phyloP scores from a whole-genome alignment of 441 rosid genomes.

The Erysimum cheiri region DNA sequence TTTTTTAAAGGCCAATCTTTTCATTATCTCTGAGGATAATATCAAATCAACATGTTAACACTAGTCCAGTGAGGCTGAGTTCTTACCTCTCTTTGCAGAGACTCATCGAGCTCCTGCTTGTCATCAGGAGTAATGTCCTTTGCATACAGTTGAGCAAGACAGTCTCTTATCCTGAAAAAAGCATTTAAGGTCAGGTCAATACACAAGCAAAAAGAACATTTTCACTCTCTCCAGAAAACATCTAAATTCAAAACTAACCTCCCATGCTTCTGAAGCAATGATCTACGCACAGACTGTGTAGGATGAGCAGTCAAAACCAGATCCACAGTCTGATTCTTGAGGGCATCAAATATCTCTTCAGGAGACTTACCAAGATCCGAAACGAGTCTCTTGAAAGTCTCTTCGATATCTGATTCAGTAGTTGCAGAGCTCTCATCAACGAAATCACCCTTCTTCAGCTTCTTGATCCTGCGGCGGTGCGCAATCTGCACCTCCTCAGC shows the following conservation, averaged over 20 bases:
- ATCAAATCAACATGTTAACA: background rate
- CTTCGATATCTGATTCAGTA: constrained; percentile 93
- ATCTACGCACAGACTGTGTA: constrained; percentile 92
- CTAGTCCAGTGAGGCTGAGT: background rate
- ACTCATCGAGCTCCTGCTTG: constrained; percentile 96
- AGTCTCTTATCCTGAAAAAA: constrained; percentile 75
- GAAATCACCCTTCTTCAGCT: constrained; percentile 88
- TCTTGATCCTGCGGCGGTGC: constrained; percentile 75
- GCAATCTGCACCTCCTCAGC: constrained; percentile 98
- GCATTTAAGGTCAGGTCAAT: background rate
- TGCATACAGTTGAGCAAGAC: constrained; percentile 81
- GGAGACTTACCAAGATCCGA: constrained; percentile 81
- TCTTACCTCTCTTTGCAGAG: constrained; percentile 86
- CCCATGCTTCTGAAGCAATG: constrained; percentile 92
- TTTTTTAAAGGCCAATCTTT: background rate
- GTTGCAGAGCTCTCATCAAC: constrained; percentile 84
- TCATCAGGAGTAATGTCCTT: constrained; percentile 95
- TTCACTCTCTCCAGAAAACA: background rate
- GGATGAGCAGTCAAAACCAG: constrained; percentile 98
- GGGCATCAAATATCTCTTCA: constrained; percentile 85
- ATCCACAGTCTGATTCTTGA: constrained; percentile 97
- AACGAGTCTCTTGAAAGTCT: constrained; percentile 86
- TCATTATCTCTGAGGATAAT: background rate
- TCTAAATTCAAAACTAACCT: constrained; percentile 52
- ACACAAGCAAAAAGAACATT: constrained; percentile 16